Evolutionary conservation across 768 basidiomycete species (phyloP).

Genomic region (Candolleomyces efflorescens): DNA sequence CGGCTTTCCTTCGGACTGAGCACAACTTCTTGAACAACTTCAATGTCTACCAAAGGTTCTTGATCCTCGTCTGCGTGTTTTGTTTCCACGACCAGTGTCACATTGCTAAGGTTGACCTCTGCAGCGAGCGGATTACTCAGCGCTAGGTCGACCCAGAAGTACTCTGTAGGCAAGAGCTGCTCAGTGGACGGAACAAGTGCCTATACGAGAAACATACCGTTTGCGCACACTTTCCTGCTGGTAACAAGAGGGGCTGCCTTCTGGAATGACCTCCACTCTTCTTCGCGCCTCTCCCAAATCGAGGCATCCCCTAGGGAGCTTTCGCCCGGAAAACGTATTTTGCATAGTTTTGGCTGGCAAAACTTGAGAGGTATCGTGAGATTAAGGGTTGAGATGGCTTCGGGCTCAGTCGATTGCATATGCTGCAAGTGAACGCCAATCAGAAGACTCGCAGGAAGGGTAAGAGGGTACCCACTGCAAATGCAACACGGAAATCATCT

Average conservation of each 20-base stretch:
- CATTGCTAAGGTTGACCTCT: constrained; percentile 62
- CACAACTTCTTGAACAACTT: constrained; percentile 55
- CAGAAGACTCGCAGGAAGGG: background rate
- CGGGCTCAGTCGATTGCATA: constrained; percentile 54
- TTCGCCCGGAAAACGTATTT: constrained; percentile 53
- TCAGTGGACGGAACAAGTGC: background rate
- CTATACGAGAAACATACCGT: constrained; percentile 40
- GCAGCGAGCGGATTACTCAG: constrained; percentile 70
- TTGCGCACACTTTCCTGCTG: constrained; percentile 56
- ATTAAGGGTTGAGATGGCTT: constrained; percentile 35
- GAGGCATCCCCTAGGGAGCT: constrained; percentile 35
- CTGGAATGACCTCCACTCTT: constrained; percentile 62
- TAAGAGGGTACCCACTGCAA: constrained; percentile 51
- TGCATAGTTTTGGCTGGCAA: constrained; percentile 53
- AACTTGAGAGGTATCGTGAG: constrained; percentile 66
- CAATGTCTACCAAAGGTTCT: constrained; percentile 44
- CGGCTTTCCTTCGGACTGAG: constrained; percentile 63
- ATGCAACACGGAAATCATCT: constrained; percentile 87
- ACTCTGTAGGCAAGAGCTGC: constrained; percentile 39
- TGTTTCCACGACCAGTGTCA: constrained; percentile 53
- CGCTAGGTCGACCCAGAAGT: constrained; percentile 72
- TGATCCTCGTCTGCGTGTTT: constrained; percentile 23
- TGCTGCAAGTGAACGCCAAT: constrained; percentile 45
- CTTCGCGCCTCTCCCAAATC: constrained; percentile 64
- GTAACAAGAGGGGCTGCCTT: constrained; percentile 41